Evolutionary conservation across 192 early-diverging fungal species (phyloP), one percentile per base, ranked within the genome.

Genomic region (Entophlyctis helioformis): DNA sequence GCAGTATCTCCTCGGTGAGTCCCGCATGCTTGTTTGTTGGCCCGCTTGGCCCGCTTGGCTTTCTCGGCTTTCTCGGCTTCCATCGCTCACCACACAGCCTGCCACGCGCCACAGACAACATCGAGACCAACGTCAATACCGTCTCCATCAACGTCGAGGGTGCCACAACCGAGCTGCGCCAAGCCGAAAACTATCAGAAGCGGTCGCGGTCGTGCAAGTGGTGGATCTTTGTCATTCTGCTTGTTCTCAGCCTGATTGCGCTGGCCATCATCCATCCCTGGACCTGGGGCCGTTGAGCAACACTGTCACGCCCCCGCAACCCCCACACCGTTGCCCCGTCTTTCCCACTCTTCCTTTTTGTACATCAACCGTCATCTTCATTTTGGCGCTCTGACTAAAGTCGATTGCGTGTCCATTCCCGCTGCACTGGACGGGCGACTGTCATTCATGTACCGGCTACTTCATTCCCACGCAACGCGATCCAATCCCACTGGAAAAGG

Each of bases 51-150:
- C 36, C n/a, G n/a, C n/a, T 43, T 27, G 31, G 23, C 16, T 39
- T 47, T 9, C n/a, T 29, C 46, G 4, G 26, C n/a, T 22, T 39
- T 23, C 27, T 19, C 18, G 19, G 4, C 25, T 27, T 19, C 27
- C 18, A 10, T 8, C 18, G 6, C 8, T 27, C 21, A 27, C n/a
- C 24, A 8, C 11, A 20, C 6, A 45, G 27, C 21, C 10, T 48
- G 16, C 6, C 28, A 20, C n/a, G 9, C 8, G 11, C 9, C 12
- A 20, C 34, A 87, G 95, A 95, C 46, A 93, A 87, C 42, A 98
- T 98, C 46, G 89, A 96, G 57, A 74, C 79, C 18, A 98, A 96
- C 59, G 87, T 98, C n/a, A 72, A 81, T 31, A 74, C 67, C 37
- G 85, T 92, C 34, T 67, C 76, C 6, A 66, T 76, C 47, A 84